phyloP scores from a whole-genome alignment of 177 flowering plant species.

The Tripterygium wilfordii region DNA sequence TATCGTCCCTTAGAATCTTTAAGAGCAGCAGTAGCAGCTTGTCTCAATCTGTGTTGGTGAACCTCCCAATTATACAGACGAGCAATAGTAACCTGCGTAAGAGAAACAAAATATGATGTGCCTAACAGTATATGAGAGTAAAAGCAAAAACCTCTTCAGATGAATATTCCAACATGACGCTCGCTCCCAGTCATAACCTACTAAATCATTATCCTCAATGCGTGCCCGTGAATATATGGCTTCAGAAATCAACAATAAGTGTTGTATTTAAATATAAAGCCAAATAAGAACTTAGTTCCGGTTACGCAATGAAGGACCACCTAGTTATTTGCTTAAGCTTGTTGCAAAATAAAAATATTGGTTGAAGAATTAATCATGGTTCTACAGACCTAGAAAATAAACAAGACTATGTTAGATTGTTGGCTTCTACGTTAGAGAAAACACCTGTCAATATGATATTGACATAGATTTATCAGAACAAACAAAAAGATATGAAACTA shows the following conservation, averaged over 20 bases:
- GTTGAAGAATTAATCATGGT: too few relatives aligned
- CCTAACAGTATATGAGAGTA: conserved; percentile 1
- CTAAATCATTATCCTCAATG: conserved; percentile 66
- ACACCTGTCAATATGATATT: too few relatives aligned
- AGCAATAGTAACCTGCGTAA: conserved; percentile 78
- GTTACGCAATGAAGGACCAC: too few relatives aligned
- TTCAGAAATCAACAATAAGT: conserved; percentile 77
- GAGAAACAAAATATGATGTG: too few relatives aligned
- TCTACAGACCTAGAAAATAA: too few relatives aligned
- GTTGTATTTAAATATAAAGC: conserved; percentile 29
- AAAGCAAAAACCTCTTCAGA: conserved; percentile 63
- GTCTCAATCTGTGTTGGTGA: conserved; percentile 71
- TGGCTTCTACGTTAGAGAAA: too few relatives aligned
- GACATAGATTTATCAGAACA: too few relatives aligned
- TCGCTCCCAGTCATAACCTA: conserved; percentile 93
- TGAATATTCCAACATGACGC: conserved; percentile 93
- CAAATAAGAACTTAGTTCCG: not conserved
- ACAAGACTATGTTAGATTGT: too few relatives aligned
- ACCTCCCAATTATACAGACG: conserved; percentile 96
- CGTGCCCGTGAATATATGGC: conserved; percentile 86
- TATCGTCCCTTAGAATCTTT: too few relatives aligned
- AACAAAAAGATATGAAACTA: too few relatives aligned
- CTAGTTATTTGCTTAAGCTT: too few relatives aligned
- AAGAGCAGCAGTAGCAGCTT: conserved; percentile 35
- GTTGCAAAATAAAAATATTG: too few relatives aligned